Conservation (phyloP, 2,329 filamentous ascomycete genomes). For the Cordyceps cateniannulata region DNA sequence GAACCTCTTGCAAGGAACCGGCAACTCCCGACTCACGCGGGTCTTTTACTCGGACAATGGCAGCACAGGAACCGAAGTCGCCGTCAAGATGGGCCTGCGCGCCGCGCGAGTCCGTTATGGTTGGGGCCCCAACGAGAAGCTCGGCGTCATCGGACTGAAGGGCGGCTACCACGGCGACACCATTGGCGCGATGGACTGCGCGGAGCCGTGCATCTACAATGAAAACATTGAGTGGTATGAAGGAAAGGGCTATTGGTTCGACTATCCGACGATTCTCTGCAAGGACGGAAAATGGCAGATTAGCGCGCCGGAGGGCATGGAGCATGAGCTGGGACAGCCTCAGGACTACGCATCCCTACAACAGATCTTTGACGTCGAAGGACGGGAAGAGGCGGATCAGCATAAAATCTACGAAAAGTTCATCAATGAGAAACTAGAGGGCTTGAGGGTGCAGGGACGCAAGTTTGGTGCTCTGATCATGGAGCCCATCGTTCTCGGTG, state of each 20-base stretch:
- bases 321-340: conserved; percentile 36
- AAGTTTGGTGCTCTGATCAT: conserved; percentile 74
- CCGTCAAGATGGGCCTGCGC: conserved; percentile 76
- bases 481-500: conserved; percentile 74
- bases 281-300: conserved; percentile 60
- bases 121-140: conserved; percentile 51
- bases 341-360: conserved; percentile 41
- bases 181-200: conserved; percentile 80
- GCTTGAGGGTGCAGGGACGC: conserved; percentile 47
- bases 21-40: conserved; percentile 59
- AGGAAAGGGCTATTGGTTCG: conserved; percentile 74
- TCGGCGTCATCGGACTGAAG: conserved; percentile 67
- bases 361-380: conserved; percentile 54
- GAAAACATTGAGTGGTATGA: conserved; percentile 82
- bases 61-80: conserved; percentile 78
- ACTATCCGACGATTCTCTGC: conserved; percentile 68
- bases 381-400: conserved; percentile 37
- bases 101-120: conserved; percentile 61
- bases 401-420: conserved; percentile 51
- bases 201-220: conserved; percentile 71
- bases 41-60: conserved; percentile 83
- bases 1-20: conserved; percentile 50
- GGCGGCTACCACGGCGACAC: conserved; percentile 85
- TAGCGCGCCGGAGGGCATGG: conserved; percentile 44
- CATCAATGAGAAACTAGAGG: conserved; percentile 48